Base-by-base conservation (phyloP, 805 yeast genomes). In the Yarrowia divulgata region DNA sequence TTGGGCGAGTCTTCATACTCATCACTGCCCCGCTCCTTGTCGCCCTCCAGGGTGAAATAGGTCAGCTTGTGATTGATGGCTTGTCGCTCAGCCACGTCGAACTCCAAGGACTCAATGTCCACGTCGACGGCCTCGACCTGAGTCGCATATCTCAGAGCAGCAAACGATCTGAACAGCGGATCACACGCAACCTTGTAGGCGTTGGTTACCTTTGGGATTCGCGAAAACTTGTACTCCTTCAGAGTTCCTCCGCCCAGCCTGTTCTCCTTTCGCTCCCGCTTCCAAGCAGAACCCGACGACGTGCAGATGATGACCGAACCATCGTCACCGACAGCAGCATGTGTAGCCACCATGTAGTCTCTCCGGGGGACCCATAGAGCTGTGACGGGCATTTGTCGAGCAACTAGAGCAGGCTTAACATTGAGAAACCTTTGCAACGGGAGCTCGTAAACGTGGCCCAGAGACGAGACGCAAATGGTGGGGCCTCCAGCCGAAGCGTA, bases 231-330 rank as follows among this genome's bases (percentile, higher is more conserved):
- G 74, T 73, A 82, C 71, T 76, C 76, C 72, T 76, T 71, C 77
- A 79, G 8, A 73, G 79, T 34, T 1, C 34, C 81, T 71, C 70
- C 81, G 6, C 46, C 68, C 8, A 45, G 37, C 48, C 55, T 77
- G 71, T 43, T 74, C 70, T 40, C 75, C 67, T 67, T 71, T 72
- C 70, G 69, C 16, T 54, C 75, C 72, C 68, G 75, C 71, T 7
- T 79, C 83, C 72, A 91, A 0, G 85, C 90, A 29, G 88, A 84
- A 0, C 97, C 97, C 62, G 87, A 86, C 23, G 81, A 77, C 0
- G 95, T 89, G 71, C 90, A 85, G 0, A 93, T 75, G 0, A 93
- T 80, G 1, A 91, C 76, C 0, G 90, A 86, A 0, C 96, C 96
- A 73, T 88, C 90, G 18, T 78, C 80, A 1, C 90, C 85, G 54